Conservation (phyloP, 169 alveolate species). For the Eimeria zaria region DNA sequence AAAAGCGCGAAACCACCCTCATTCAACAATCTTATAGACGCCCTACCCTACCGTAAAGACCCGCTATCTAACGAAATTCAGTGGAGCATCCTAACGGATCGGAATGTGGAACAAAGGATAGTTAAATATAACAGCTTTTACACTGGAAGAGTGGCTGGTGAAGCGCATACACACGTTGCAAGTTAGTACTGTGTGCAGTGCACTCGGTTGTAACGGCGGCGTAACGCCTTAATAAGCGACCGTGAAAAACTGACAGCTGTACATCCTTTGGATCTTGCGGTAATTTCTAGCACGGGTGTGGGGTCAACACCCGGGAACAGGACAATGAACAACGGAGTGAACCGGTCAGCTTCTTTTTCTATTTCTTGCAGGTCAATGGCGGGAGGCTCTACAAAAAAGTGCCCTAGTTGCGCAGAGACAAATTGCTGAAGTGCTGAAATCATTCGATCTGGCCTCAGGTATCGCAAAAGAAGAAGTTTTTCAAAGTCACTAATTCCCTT, state of each 20-base stretch:
- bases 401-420: constrained; percentile 95
- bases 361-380: constrained; percentile 96
- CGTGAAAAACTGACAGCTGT: constrained; percentile 70
- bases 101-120: not conserved
- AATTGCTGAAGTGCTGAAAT: constrained; percentile 96
- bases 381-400: constrained; percentile 95
- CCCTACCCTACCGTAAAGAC: not conserved
- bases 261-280: constrained; percentile 90
- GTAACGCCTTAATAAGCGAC: not conserved
- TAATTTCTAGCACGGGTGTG: constrained; percentile 95
- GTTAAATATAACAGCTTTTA: not conserved
- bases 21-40: not conserved
- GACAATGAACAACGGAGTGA: constrained; percentile 97
- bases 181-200: not conserved
- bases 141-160: not conserved
- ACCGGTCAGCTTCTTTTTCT: constrained; percentile 94
- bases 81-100: not conserved
- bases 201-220: not conserved
- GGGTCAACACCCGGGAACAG: constrained; percentile 97
- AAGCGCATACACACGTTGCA: not conserved
- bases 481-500: constrained; percentile 96
- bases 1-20: not conserved
- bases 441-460: constrained; percentile 98
- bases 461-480: constrained; percentile 95
- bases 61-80: not conserved